Base-by-base conservation (phyloP, 257 asterid species). In the Gentiana straminea region DNA sequence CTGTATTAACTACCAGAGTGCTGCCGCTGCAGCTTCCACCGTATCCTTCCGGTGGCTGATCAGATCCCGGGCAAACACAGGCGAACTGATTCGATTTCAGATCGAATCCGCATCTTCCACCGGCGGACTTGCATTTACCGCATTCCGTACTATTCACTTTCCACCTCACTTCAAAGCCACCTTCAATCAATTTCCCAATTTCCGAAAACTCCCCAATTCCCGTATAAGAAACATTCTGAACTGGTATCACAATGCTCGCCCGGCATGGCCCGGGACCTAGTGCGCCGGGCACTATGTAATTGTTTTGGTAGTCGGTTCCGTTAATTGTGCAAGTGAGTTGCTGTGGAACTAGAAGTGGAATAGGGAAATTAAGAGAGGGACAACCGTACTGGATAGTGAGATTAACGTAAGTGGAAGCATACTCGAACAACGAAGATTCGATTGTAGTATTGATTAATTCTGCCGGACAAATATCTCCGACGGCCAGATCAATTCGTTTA, bases 51-150 rank as follows among this genome's bases (percentile, higher is more conserved):
- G 68, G 70, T 49, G 64, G 3, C 38, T 54, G 67, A 65, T 64
- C 64, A 41, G 46, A 4, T n/a, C 24, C 49, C n/a, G 75, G 62
- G 63, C 89, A 84, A 15, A 66, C 62, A 70, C 94, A 84, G 33
- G 60, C 65, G 35, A 79, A 84, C 59, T 51, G 34, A 49, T 72
- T 63, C 10, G 58, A 48, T 3, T 32, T 64, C 2, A 35, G 58
- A 55, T 65, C 75, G 49, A 37, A 68, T 8, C 86, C 86, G 52
- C 94, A 84, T 35, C 65, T 70, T 57, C 94, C 94, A 1, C 77
- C 69, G 3, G 82, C 78, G 58, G 57, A 64, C 70, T 58, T 66
- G 68, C 89, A 81, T 44, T 41, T 66, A 3, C 33, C 57, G 68
- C 94, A 84, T 1, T 33, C 60, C 0, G 47, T 66, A 1, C 63